Base-by-base conservation (phyloP, 176 grass and related monocot species). In the Poa pratensis region DNA sequence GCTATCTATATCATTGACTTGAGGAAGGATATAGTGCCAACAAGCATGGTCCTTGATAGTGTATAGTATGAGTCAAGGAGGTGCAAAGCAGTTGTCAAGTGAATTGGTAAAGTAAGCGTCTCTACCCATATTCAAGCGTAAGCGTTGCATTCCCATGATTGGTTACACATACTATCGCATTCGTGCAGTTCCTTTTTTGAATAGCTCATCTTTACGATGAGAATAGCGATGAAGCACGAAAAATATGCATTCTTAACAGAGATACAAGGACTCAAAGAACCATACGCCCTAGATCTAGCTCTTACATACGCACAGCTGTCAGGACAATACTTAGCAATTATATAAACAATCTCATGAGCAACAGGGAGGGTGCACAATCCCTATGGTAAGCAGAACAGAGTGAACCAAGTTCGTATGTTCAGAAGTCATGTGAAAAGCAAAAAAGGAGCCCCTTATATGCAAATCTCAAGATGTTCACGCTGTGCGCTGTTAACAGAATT, bases 371-470 rank as follows among this genome's bases (percentile, higher is more conserved):
- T 20, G 42, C 27, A 28, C 19, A 37, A 37, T n/a, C 79, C 19
- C 20, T 81, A 52, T 65, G 78, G 42, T 50, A 80, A 80, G 45
- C 11, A 35, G 78, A 80, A n/a, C 39, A 80, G 16, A 43, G 16
- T 49, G 42, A 51, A 28, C 58, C 10, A 62, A 80, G 24, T 15
- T 80, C 49, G n/a, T 6, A 39, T 80, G 26, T 49, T 65, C 59
- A 80, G 24, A 5, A 27, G 9, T 65, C 63, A 39, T 22, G 20
- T 40, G 64, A 69, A 34, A 81, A 68, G 63, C 69, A 69, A 19
- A 81, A 78, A 26, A 45, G 37, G 60, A 64, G 23, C 16, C 10
- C 17, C 58, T 46, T 27, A 18, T 23, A 52, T 67, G 59, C 45
- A 49, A 79, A 52, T 5, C 43, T 51, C 27, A 67, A 49, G 19